Conservation (phyloP, 2,329 filamentous ascomycete genomes). For the Akanthomyces muscarius region DNA sequence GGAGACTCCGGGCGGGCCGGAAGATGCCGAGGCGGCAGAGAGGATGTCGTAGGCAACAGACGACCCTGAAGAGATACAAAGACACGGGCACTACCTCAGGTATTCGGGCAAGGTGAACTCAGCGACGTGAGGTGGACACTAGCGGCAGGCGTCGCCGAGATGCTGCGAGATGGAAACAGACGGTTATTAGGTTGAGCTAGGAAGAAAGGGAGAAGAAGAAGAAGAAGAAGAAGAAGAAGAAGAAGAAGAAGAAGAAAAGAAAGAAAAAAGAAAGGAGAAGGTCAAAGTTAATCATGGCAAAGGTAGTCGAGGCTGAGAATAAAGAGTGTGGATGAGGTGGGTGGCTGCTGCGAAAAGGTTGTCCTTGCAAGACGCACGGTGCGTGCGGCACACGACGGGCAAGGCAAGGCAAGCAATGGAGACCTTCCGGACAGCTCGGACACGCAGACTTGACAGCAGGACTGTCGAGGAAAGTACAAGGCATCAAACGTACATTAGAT, state of each 20-base stretch:
- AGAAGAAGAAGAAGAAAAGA: no score
- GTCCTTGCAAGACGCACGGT: neutral
- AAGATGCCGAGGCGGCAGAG: neutral
- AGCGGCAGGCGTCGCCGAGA: conserved; percentile 8
- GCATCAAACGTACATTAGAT: no score
- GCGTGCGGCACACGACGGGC: neutral
- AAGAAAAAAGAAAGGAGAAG: no score
- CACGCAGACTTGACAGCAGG: neutral
- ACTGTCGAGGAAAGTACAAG: neutral
- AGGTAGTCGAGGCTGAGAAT: neutral
- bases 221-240: no score
- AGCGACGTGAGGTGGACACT: neutral
- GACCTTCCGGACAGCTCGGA: neutral
- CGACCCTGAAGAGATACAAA: neutral
- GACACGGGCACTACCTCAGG: neutral
- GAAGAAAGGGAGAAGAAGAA: neutral
- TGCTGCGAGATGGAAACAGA: neutral
- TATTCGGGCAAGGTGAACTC: neutral
- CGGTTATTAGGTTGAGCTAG: neutral
- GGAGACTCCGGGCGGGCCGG: neutral
- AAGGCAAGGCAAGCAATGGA: no score
- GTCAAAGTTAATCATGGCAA: neutral
- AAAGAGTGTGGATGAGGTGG: neutral
- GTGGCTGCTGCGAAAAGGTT: neutral
- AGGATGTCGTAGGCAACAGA: neutral